phyloP scores from a whole-genome alignment of 2,329 filamentous ascomycete species.

The Fusarium camptoceras region DNA sequence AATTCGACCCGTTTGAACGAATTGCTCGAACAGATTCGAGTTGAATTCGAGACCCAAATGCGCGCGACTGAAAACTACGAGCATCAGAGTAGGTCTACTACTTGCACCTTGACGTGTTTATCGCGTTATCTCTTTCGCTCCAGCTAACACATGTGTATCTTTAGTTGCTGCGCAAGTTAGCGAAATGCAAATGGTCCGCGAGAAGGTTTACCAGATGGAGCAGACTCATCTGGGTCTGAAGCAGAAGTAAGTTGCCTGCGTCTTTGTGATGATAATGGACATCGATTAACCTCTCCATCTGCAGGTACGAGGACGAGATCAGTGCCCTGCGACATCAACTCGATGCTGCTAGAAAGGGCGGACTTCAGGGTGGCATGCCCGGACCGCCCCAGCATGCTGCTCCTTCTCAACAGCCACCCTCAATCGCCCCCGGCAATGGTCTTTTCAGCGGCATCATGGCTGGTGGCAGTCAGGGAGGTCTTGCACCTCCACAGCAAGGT shows the following conservation, averaged over 20 bases:
- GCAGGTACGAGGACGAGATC: constrained; percentile 94
- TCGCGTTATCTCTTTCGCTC: constrained; percentile 21
- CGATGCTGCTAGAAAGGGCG: constrained; percentile 75
- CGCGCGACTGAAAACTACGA: constrained; percentile 88
- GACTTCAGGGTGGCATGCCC: constrained; percentile 68
- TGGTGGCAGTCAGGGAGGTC: constrained; percentile 84
- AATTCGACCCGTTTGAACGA: constrained; percentile 81
- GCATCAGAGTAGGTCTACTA: constrained; percentile 81
- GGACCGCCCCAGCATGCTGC: constrained; percentile 80
- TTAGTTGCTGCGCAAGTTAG: constrained; percentile 90
- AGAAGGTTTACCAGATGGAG: constrained; percentile 94
- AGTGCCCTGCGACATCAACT: constrained; percentile 87
- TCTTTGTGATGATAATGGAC: neutral
- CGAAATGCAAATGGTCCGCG: constrained; percentile 93
- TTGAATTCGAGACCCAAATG: constrained; percentile 89
- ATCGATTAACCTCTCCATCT: constrained; percentile 11
- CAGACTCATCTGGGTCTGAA: constrained; percentile 90
- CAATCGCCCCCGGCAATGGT: constrained; percentile 90
- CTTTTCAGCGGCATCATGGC: constrained; percentile 97
- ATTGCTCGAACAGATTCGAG: constrained; percentile 88
- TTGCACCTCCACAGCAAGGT: constrained; percentile 80
- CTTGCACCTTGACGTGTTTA: constrained; percentile 2
- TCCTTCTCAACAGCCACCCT: constrained; percentile 86
- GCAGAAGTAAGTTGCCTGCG: constrained; percentile 76
- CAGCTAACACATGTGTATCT: constrained; percentile 42